Conservation (phyloP, 768 basidiomycete species). For the Leccinum disarticulatum region DNA sequence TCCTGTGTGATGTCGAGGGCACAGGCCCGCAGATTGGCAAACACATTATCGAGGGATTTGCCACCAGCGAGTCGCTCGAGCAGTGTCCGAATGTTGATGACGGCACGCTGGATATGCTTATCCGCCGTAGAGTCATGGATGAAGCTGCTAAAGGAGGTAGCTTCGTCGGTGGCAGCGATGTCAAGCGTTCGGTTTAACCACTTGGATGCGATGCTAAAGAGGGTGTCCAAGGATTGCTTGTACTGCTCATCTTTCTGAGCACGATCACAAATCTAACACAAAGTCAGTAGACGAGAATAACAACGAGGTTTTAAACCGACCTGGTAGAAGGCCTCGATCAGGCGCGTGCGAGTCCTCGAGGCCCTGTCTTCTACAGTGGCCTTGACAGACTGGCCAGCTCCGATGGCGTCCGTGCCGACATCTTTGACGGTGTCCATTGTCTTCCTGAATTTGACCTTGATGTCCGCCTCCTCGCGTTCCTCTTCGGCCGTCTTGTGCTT, state of each 20-base stretch:
- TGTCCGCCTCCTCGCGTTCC: constrained; percentile 42
- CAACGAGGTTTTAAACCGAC: constrained; percentile 30
- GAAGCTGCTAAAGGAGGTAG: constrained; percentile 51
- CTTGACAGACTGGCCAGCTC: constrained; percentile 45
- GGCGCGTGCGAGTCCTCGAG: constrained; percentile 40
- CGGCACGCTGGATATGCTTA: constrained; percentile 56
- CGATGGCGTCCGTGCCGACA: constrained; percentile 57
- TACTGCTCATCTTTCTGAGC: constrained; percentile 64
- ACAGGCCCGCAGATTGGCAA: constrained; percentile 41
- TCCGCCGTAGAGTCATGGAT: constrained; percentile 63
- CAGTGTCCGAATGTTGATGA: constrained; percentile 40
- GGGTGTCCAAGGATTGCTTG: constrained; percentile 51
- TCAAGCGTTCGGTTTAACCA: constrained; percentile 56
- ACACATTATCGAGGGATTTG: constrained; percentile 51
- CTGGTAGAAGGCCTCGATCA: constrained; percentile 54
- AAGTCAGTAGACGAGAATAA: neutral
- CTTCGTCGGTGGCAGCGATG: constrained; percentile 43
- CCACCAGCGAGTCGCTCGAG: constrained; percentile 53
- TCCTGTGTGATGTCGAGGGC: constrained; percentile 54
- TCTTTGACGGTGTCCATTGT: constrained; percentile 66
- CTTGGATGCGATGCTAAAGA: constrained; percentile 57
- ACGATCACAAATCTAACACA: constrained; percentile 56
- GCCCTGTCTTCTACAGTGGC: constrained; percentile 44
- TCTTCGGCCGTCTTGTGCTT: constrained; percentile 47
- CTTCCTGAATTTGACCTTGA: constrained; percentile 58